Evolutionary conservation across 2,329 filamentous ascomycete genomes (phyloP), one percentile per base, ranked within the genome.

Genomic region (Apiospora sp.): DNA sequence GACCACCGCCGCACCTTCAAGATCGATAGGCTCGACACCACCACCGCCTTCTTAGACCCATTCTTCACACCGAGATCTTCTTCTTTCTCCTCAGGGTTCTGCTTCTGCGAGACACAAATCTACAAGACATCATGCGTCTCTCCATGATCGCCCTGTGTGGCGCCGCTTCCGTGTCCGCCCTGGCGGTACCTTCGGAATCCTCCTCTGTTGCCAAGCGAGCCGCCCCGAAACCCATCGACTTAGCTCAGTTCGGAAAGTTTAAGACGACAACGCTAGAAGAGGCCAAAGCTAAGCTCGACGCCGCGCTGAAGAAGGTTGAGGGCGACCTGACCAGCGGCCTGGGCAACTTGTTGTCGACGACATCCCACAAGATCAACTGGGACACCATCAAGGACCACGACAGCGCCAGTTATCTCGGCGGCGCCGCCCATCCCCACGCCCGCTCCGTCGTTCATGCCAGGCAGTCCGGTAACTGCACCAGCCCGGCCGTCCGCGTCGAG

Each of bases 261-360:
- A 76, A 78, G n/a, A 80, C 77, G 27, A 77, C 77, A 64, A 75
- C 78, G 3, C 77, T 78, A 27, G 73, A 79, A 64, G 71, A 78
- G 48, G 79, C 77, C 69, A 72, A 77, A 24, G 68, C 74, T 49
- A 72, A 78, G 49, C 72, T 76, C 24, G 73, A 74, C n/a, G 67
- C 41, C 43, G 43, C 67, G 10, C 67, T 68, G 2, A 22, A 78
- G 61, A 73, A 72, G n/a, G 67, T 71, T 4, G 71, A 61, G 7
- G 37, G 51, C 48, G 49, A 54, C 19, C 51, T 10, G 68, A 24
- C 24, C 6, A 19, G 44, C 44, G 46, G 34, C 30, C 22, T 37
- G n/a, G 22, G 44, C 44, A 22, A n/a, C 30, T 22, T 37, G n/a
- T 44, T 10, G 44, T 44, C 34, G 48, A 73, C 12, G 76, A 77